A percentile compares a stretch with the other conserved stretches of the same genome.
phyloP scores from a whole-genome alignment of 169 alveolate species.

The Ichthyophthirius multifiliis region DNA sequence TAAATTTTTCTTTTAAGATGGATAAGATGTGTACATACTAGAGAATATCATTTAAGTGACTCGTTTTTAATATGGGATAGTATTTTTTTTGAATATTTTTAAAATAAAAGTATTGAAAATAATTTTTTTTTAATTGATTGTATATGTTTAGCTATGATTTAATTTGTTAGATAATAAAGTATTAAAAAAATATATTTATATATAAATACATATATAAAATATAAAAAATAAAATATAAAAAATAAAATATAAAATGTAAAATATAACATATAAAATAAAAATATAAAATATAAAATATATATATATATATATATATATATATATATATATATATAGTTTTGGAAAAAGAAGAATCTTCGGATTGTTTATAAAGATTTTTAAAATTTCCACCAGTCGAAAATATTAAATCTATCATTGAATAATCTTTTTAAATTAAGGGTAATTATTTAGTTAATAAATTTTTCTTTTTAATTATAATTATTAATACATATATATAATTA shows the following conservation, averaged over 20 bases:
- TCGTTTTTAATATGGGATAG: constrained; percentile 82
- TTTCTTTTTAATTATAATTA: no score
- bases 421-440: constrained; percentile 2
- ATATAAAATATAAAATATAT: neutral
- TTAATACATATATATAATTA: no score
- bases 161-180: constrained; percentile 15
- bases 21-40: constrained; percentile 75
- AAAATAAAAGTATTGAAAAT: neutral
- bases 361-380: constrained; percentile 28
- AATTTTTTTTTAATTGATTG: constrained; percentile 33
- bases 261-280: no score
- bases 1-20: constrained; percentile 80
- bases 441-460: no score
- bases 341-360: constrained; percentile 30
- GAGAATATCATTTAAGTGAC: constrained; percentile 79
- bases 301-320: neutral
- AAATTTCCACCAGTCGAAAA: constrained; percentile 25
- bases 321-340: constrained; percentile 4
- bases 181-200: neutral
- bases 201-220: neutral
- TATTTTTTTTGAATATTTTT: constrained; percentile 41
- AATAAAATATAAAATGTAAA: no score
- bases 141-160: constrained; percentile 37
- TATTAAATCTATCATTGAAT: constrained; percentile 13
- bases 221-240: no score